Percentiles rank a stretch among this genome's conserved stretches.
These are phyloP conservation scores for Talaromyces sp. DNA, from an alignment of 2,329 filamentous ascomycete genomes.

Conservation along the genomic window DNA sequence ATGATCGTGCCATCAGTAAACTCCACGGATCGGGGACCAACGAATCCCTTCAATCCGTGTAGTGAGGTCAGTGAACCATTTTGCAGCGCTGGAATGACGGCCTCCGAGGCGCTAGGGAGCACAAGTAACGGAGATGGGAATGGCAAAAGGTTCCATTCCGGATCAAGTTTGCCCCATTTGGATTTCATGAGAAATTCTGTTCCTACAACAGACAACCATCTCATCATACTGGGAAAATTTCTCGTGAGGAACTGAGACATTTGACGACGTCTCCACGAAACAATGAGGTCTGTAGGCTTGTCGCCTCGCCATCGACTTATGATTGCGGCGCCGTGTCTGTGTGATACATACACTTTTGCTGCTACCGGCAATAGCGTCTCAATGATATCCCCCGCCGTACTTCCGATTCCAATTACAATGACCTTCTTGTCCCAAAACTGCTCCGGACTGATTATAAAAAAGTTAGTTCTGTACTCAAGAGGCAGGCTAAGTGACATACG, in stretches of 20 bases:
- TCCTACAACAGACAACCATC: slow-evolving; percentile 26
- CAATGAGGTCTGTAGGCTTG: slow-evolving; percentile 31
- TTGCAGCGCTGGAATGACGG: slow-evolving; percentile 5
- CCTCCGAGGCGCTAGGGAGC: slow-evolving; percentile 23
- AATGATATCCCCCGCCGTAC: background rate
- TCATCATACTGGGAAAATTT: slow-evolving; percentile 35
- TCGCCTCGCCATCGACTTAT: background rate
- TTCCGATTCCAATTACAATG: background rate
- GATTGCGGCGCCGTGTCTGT: background rate
- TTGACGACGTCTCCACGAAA: slow-evolving; percentile 30
- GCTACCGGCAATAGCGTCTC: background rate
- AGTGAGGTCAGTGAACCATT: background rate
- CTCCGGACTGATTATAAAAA: background rate
- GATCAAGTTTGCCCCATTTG: slow-evolving; percentile 21
- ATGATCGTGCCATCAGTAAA: background rate
- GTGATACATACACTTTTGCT: background rate
- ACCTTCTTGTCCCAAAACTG: background rate
- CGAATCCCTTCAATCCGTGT: background rate
- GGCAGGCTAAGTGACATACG: background rate
- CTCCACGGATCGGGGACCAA: background rate
- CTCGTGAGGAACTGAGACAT: slow-evolving; percentile 27
- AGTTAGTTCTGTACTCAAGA: background rate
- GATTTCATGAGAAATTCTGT: slow-evolving; percentile 21
- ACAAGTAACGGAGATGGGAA: slow-evolving; percentile 12
- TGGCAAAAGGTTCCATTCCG: background rate